Percentiles rank a stretch among this genome's conserved stretches.
Conservation (phyloP, 2,329 filamentous ascomycete species). For the Talaromyces sp. region DNA sequence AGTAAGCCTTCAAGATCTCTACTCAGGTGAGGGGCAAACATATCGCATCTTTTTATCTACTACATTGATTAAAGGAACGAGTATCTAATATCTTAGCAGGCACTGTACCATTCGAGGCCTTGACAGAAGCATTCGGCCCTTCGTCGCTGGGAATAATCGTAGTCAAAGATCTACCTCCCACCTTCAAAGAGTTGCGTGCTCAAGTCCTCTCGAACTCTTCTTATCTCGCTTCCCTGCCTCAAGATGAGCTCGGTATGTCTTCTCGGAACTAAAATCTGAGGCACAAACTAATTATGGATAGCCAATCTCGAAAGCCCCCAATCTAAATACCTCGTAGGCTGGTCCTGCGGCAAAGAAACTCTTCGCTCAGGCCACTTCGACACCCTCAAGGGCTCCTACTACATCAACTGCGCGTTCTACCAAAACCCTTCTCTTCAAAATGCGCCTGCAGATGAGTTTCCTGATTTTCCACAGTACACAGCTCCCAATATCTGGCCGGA, state of each 20-base stretch:
- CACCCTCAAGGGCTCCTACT: constrained; percentile 63
- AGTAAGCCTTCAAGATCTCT: constrained; percentile 49
- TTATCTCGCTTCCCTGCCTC: constrained; percentile 77
- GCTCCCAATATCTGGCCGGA: constrained; percentile 86
- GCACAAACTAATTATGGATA: constrained; percentile 19
- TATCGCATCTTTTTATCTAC: not conserved
- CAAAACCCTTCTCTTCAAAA: constrained; percentile 37
- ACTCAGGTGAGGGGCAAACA: constrained; percentile 39
- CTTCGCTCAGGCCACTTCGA: constrained; percentile 61
- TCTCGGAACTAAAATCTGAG: too few relatives aligned
- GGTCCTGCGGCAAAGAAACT: constrained; percentile 63
- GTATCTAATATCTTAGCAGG: constrained; percentile 23
- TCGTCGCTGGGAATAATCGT: constrained; percentile 87
- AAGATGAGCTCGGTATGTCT: constrained; percentile 62
- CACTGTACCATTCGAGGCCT: constrained; percentile 42
- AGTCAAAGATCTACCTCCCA: constrained; percentile 76
- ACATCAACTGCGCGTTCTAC: constrained; percentile 60
- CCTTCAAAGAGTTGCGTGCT: constrained; percentile 69
- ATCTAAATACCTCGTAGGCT: constrained; percentile 61
- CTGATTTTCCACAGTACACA: constrained; percentile 79
- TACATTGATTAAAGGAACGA: not conserved
- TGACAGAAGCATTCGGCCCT: constrained; percentile 75
- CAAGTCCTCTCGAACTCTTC: constrained; percentile 81
- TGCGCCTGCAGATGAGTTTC: constrained; percentile 35
- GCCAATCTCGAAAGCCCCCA: constrained; percentile 42